Base-by-base conservation (phyloP, 192 early-diverging fungal genomes). In the Coemansia sp. region DNA sequence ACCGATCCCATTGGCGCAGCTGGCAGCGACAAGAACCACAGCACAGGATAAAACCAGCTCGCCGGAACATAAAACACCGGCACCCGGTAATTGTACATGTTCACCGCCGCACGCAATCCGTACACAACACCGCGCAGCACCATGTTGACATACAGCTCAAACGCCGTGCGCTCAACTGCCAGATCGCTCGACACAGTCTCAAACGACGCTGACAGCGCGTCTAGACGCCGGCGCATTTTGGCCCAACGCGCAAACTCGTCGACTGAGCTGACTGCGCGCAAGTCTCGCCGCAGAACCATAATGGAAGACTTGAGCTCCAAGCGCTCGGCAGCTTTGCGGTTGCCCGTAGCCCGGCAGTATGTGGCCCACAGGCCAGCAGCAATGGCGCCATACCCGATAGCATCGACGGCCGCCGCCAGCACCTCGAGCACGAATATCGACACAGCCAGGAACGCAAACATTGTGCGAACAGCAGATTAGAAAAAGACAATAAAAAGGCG, bases 171-270 rank as follows among this genome's bases (percentile, higher is more conserved):
- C 57, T 84, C 76, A 39, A 84, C 78, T 4, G 85, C 86, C 35
- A 91, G 83, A 24, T 90, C 85, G 59, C 85, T 82, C 7, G 81
- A 78, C 22, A 74, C 55, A 27, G 78, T 83, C 53, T 94, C 91
- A 48, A 89, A 86, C 54, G 87, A 86, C n/a, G 85, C 83, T 11
- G 89, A 84, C 45, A 80, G 69, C 27, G 86, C 85, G 69, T 95
- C 94, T 59, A 92, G 82, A 62, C 86, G 85, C 66, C 94, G 86
- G 41, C 90, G 86, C 67, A 93, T 66, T 79, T 92, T 93, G 43
- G 94, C 94, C 94, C 94, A 95, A 73, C 87, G 88, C 22, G 94
- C 92, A 85, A 95, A 95, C 82, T 94, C 87, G 72, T 95, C 92
- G 79, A 89, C 90, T 0, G 90, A 89, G 32, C 88, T 91, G 41